A percentile compares a stretch with the other conserved stretches of the same genome.
Conservation (phyloP, 768 basidiomycete genomes). For the Lactarius sanguifluus region DNA sequence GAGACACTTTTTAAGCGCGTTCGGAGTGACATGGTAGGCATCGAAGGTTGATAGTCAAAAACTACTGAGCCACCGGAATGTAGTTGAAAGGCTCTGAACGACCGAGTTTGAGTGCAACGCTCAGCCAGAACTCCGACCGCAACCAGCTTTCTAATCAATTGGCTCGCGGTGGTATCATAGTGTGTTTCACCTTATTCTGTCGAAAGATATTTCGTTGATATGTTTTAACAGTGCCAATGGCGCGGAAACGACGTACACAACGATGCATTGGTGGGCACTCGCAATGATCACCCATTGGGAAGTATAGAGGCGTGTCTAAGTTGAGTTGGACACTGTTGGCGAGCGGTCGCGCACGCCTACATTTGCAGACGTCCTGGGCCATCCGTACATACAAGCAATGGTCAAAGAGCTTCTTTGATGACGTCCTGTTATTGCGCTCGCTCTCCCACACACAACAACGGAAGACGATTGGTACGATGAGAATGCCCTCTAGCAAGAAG, state of each 20-base stretch:
- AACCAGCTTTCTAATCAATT: background rate
- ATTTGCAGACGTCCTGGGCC: slow-evolving; percentile 13
- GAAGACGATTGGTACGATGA: slow-evolving; percentile 30
- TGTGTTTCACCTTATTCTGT: background rate
- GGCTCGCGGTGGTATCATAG: background rate
- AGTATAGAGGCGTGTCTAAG: slow-evolving; percentile 14
- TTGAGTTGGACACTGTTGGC: slow-evolving; percentile 26
- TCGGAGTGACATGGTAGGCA: background rate
- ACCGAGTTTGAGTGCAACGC: background rate
- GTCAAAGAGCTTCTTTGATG: background rate
- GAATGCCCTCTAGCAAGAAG: background rate
- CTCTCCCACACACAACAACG: slow-evolving; percentile 11
- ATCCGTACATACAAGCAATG: slow-evolving; percentile 17
- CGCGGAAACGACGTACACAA: background rate
- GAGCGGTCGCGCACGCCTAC: slow-evolving; percentile 20
- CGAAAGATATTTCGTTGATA: background rate
- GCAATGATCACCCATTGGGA: slow-evolving; percentile 26
- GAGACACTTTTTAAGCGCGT: background rate
- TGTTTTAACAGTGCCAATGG: background rate
- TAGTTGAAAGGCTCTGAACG: background rate
- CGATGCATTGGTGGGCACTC: slow-evolving; percentile 16
- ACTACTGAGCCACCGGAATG: background rate
- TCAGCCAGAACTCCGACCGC: background rate
- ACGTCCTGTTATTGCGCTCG: background rate
- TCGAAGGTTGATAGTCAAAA: background rate